These are phyloP conservation scores for Rhodotorula sp. DNA, from an alignment of 1,284 basidiomycete species.

Conservation along the genomic window DNA sequence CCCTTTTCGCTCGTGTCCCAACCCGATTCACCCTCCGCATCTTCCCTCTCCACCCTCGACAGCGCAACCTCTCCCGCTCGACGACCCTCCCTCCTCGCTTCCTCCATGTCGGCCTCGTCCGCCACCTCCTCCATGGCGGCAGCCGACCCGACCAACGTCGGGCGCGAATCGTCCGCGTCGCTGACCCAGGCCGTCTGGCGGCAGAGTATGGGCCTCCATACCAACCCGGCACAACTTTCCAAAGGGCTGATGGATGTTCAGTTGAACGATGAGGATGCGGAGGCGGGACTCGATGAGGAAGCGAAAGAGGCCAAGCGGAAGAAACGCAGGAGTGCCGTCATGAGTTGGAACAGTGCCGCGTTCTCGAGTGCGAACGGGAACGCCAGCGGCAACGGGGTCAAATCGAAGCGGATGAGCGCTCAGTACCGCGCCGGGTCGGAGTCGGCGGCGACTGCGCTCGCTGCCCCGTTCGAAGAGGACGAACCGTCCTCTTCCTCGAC, in stretches of 20 bases:
- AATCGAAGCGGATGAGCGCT: not conserved
- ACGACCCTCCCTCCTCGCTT: conserved; percentile 6
- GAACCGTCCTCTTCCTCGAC: not conserved
- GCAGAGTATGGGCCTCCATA: conserved; percentile 13
- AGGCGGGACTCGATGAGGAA: not conserved
- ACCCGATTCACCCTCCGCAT: conserved; percentile 21
- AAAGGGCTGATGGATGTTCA: not conserved
- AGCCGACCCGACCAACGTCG: conserved; percentile 15
- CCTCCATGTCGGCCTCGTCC: not conserved
- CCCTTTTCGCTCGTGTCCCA: conserved; percentile 30
- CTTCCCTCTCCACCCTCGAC: not conserved
- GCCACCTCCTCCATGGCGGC: not conserved
- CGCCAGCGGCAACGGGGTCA: not conserved
- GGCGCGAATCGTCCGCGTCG: conserved; percentile 2
- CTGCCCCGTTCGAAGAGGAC: not conserved
- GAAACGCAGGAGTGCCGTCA: not conserved
- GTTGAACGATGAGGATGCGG: not conserved
- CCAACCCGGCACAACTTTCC: not conserved
- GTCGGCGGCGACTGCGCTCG: not conserved
- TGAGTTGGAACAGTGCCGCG: not conserved
- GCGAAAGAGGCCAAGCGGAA: not conserved
- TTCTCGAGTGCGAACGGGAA: not conserved
- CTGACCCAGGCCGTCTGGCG: conserved; percentile 30
- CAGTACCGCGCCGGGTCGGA: not conserved
- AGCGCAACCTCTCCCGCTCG: not conserved